These are phyloP conservation scores for Paramecium pentaurelia DNA, from an alignment of 73 alveolate species.

Conservation along the genomic window DNA sequence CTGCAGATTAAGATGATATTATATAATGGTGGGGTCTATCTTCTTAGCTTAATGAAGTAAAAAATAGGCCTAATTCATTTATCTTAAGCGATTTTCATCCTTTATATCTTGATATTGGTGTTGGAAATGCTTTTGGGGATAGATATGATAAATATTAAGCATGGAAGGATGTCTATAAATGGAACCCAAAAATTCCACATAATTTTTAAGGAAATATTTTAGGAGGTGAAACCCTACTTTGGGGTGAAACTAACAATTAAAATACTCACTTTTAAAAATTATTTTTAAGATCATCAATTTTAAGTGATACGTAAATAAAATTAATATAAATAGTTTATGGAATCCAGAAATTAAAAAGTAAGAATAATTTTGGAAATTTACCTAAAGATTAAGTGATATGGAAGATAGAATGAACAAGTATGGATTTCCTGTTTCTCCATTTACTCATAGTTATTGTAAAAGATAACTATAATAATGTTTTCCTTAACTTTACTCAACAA, in stretches of 20 bases:
- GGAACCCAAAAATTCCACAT: conserved; percentile 27
- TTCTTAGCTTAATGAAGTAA: neutral
- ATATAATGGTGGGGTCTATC: conserved; percentile 64
- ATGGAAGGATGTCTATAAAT: conserved; percentile 53
- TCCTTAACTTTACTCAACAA: neutral
- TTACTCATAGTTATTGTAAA: conserved; percentile 22
- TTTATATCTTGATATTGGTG: conserved; percentile 51
- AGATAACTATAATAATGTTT: neutral
- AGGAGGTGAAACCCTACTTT: conserved; percentile 53
- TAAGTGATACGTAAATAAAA: neutral
- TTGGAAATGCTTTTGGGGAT: conserved; percentile 56
- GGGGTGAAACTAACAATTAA: conserved; percentile 61
- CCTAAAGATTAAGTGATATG: neutral
- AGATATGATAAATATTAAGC: conserved; percentile 5
- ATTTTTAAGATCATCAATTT: conserved; percentile 36
- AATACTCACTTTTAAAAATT: conserved; percentile 26
- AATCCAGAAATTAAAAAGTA: neutral
- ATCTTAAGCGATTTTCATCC: conserved; percentile 31
- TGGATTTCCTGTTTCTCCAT: conserved; percentile 28
- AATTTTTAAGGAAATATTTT: conserved; percentile 28
- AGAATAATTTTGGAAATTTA: neutral
- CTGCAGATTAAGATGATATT: conserved; percentile 60
- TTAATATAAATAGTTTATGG: neutral
- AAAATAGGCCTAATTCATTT: neutral
- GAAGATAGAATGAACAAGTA: conserved; percentile 13